These are phyloP conservation scores for Calcarisporium arbuscula DNA, from an alignment of 2,329 filamentous ascomycete species.

Conservation along the genomic window DNA sequence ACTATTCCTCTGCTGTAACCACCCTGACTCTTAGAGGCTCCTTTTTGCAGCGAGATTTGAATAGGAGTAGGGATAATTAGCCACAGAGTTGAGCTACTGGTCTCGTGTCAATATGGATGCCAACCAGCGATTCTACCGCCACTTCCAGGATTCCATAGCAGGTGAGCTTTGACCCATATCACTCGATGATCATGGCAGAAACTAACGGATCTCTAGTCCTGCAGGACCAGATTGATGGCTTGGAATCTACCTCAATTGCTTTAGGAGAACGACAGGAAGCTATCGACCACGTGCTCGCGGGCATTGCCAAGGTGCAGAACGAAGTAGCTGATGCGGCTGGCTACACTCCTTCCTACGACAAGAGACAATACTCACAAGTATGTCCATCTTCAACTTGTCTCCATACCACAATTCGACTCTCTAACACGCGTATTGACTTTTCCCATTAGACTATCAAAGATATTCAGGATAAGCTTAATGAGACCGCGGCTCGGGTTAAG, in stretches of 20 bases:
- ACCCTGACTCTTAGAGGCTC: too few species aligned
- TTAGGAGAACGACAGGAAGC: conserved; percentile 73
- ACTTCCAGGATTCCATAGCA: conserved; percentile 71
- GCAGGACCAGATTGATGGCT: conserved; percentile 65
- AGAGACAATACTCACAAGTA: conserved; percentile 77
- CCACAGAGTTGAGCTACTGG: too few species aligned
- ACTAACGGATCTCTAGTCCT: conserved; percentile 48
- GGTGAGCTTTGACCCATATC: conserved; percentile 39
- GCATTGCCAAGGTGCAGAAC: conserved; percentile 73
- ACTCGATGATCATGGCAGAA: neutral
- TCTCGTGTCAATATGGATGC: conserved; percentile 26
- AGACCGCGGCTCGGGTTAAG: conserved; percentile 58
- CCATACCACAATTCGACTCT: neutral
- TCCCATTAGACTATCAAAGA: conserved; percentile 63
- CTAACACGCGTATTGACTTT: neutral
- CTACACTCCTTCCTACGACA: conserved; percentile 83
- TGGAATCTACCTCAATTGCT: conserved; percentile 55
- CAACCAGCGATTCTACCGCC: conserved; percentile 78
- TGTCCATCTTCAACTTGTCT: conserved; percentile 4
- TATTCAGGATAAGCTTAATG: conserved; percentile 70
- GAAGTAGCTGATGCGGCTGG: conserved; percentile 79
- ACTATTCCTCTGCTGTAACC: too few species aligned
- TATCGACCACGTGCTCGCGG: conserved; percentile 71
- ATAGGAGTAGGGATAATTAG: too few species aligned
- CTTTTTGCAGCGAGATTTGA: too few species aligned